These are phyloP conservation scores for Botryotinia narcissicola DNA, from an alignment of 2,329 filamentous ascomycete genomes.

Conservation along the genomic window DNA sequence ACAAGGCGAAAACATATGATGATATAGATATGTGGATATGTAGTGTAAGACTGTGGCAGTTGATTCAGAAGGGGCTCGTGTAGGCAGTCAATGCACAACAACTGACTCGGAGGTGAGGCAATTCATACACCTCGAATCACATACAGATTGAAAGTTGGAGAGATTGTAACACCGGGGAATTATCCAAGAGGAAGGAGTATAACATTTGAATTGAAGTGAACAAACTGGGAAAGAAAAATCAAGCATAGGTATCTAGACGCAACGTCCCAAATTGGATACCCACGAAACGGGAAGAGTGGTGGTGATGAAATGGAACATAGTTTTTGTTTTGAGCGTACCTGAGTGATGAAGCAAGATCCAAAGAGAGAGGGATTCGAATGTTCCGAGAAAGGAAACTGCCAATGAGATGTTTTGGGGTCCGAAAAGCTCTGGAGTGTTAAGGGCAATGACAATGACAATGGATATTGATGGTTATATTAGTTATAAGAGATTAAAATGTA, in stretches of 20 bases:
- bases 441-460: background rate
- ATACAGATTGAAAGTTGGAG: background rate
- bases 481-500: background rate
- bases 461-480: background rate
- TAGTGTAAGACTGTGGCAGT: background rate
- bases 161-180: background rate
- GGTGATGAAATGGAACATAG: background rate
- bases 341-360: slow-evolving; percentile 9
- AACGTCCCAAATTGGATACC: slow-evolving; percentile 2
- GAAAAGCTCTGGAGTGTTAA: background rate
- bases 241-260: background rate
- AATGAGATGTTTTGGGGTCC: background rate
- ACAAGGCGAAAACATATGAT: background rate
- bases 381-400: background rate
- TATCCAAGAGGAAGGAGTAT: background rate
- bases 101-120: slow-evolving; percentile 7
- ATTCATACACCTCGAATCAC: background rate
- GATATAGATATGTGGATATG: background rate
- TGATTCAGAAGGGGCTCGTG: background rate
- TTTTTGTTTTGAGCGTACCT: slow-evolving; percentile 9
- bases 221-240: background rate
- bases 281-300: slow-evolving; percentile 3
- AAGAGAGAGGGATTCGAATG: slow-evolving; percentile 4
- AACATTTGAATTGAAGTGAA: background rate
- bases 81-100: slow-evolving; percentile 5